Base-by-base conservation (phyloP, 257 asterid species). In the Plantago elongata region DNA sequence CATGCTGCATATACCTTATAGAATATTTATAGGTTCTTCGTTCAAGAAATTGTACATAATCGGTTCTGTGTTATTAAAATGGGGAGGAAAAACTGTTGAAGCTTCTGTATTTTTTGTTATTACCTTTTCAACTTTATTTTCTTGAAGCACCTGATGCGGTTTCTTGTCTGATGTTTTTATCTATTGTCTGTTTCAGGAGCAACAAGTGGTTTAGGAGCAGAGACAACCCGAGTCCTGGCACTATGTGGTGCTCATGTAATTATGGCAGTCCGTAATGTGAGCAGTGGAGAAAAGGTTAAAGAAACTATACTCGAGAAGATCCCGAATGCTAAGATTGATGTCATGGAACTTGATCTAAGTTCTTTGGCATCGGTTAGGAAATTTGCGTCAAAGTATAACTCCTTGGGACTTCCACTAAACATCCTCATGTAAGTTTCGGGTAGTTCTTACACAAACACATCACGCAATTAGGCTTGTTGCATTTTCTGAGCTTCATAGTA, bases 201-300 rank as follows among this genome's bases (percentile, higher is more conserved):
- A 18, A 78, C 84, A 9, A 75, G 93, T 74, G 89, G 86, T 38
- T 77, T 84, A 51, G 91, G 91, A 46, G 59, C 67, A 49, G 88
- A 81, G 76, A 81, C 84, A 0, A 34, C 81, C 0, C 79, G 86
- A 51, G 79, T 82, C 58, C 80, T 84, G 62, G 84, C 77, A 9
- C 47, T 65, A 54, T 72, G 66, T 13, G 84, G 86, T 5, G 82
- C 74, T 13, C 81, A 79, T 70, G 86, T 84, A 61, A 65, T 77
- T 29, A 79, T 84, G 84, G 86, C 89, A 13, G 88, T 82, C 27
- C 78, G 89, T 15, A 79, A 77, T 69, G 61, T 74, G 55, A 75
- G 69, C 2, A 54, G 51, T 54, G 77, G 84, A 7, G 50, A 29
- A 57, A 65, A 72, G 54, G 79, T 74, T 13, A 78, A 73, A 71